Evolutionary conservation across 805 yeast genomes (phyloP).

Genomic region (Spathaspora hagerdaliae): DNA sequence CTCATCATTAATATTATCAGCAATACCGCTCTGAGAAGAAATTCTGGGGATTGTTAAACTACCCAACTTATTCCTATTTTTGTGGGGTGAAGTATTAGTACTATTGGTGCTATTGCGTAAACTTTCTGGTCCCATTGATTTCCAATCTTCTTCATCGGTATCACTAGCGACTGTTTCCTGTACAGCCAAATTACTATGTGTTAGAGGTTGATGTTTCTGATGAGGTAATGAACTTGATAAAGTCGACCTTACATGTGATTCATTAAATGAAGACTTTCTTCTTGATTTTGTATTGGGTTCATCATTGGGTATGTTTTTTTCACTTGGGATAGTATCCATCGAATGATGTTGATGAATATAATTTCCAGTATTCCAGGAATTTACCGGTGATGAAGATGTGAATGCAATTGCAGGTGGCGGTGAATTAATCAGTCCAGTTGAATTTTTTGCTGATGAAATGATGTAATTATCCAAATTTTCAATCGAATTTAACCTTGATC

Average conservation of each 20-base stretch:
- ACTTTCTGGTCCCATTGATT: conserved; percentile 75
- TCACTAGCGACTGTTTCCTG: conserved; percentile 30
- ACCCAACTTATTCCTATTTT: neutral
- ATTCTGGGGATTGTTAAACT: neutral
- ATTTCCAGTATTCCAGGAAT: conserved; percentile 14
- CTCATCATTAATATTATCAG: conserved; percentile 19
- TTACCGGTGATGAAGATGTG: conserved; percentile 16
- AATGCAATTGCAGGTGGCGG: conserved; percentile 23
- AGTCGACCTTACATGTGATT: conserved; percentile 30
- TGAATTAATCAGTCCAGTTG: conserved; percentile 29
- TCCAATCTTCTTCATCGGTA: conserved; percentile 98
- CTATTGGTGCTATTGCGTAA: conserved; percentile 33
- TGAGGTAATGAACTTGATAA: conserved; percentile 10
- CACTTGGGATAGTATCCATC: neutral
- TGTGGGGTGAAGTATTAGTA: neutral
- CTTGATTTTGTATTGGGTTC: conserved; percentile 8
- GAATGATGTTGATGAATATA: conserved; percentile 3
- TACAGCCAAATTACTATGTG: neutral
- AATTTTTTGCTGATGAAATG: conserved; percentile 35
- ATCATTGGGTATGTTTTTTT: conserved; percentile 1
- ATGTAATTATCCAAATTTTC: conserved; percentile 42
- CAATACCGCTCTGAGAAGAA: neutral
- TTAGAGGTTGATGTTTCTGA: neutral
- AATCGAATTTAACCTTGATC: conserved; percentile 38
- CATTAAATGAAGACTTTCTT: conserved; percentile 40